Evolutionary conservation across 1,284 basidiomycete genomes (phyloP), one percentile per base, ranked within the genome.

Genomic region (Boletus subluridellus): DNA sequence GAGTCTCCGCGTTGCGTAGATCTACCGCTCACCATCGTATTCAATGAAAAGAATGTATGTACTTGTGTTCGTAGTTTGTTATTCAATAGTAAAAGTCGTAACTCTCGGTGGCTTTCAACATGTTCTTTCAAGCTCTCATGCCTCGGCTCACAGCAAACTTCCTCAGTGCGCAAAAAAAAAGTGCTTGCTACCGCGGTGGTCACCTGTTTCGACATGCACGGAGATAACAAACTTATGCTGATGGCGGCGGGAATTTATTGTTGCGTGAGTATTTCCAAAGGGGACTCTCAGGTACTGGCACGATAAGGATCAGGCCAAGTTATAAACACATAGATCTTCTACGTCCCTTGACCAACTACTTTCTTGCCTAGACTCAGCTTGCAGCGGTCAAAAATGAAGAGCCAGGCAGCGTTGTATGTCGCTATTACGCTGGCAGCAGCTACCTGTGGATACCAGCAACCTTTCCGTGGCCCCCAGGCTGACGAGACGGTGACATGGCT

Each of bases 401-500:
- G 8, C 39, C 48, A 39, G 26, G n/a, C 28, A 21, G 15, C 17
- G 1, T 41, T 67, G 34, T 46, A 26, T 30, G 30, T 58, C 14
- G 37, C 47, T 26, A 49, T 51, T 11, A 21, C 32, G 12, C 49
- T 66, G 7, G 52, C 52, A 17, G 32, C 24, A 14, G 47, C 42
- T 44, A 42, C 52, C 9, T 24, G 34, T 44, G 61, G 54, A 45
- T 44, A 50, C 8, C 66, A 69, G 46, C 60, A 66, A 34, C 54
- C 61, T 26, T 46, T 71, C 30, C 55, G 15, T 14, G 30, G 32
- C 30, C 30, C 54, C 12, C 10, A 52, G 12, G 10, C 28, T 3
- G 60, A 62, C 12, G 47, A 59, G 24, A 52, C 55, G 21, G 72
- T 60, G 46, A 80, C 78, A 45, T 90, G 87, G 87, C 68, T 78